Evolutionary conservation across 2,329 filamentous ascomycete species (phyloP), one percentile per base, ranked within the genome.

Genomic region (Monosporascus sp.): DNA sequence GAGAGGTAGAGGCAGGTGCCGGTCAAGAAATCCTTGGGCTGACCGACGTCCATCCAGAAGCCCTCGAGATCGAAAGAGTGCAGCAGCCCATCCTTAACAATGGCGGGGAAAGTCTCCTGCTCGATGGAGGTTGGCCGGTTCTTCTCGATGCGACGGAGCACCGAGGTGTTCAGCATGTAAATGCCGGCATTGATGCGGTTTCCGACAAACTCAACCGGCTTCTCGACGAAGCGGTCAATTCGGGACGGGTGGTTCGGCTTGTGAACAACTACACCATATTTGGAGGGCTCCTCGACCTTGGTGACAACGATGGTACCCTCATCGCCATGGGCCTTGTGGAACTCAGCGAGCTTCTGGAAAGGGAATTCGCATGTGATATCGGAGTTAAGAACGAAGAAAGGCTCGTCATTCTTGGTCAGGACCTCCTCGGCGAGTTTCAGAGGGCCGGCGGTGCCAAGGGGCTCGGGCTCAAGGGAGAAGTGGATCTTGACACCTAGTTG

Each of bases 21-120:
- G 22, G 88, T 91, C 52, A 99, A 80, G 83, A 97, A 99, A 71
- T 99, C 93, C 79, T 97, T 99, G 64, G 93, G 93, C 76, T 99
- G 93, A 65, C 93, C 93, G 60, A 99, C 91, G 65, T 97, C 93
- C 93, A 97, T 97, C 93, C 93, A 97, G 84, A 95, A 97, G 64
- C 93, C 91, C 63, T 97, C 91, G 31, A 97, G 84, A 70, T 97
- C 93, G 70, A 96, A 97, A 2, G 91, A 96, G 81, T 97, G 93
- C 58, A 97, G 79, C 74, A 93, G 84, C 60, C 91, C 91, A 66
- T 97, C 93, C 66, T 82, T 85, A 74, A 89, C 89, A 72, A 97
- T 94, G 64, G 90, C 85, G 47, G 93, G 93, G 88, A 99, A 99
- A 37, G 91, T 97, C 78, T 97, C 94, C 78, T 97, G 93, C 77